Percentiles rank a stretch among this genome's conserved stretches.
These are phyloP conservation scores for Candolleomyces aberdarensis DNA, from an alignment of 768 basidiomycete species.

Conservation along the genomic window DNA sequence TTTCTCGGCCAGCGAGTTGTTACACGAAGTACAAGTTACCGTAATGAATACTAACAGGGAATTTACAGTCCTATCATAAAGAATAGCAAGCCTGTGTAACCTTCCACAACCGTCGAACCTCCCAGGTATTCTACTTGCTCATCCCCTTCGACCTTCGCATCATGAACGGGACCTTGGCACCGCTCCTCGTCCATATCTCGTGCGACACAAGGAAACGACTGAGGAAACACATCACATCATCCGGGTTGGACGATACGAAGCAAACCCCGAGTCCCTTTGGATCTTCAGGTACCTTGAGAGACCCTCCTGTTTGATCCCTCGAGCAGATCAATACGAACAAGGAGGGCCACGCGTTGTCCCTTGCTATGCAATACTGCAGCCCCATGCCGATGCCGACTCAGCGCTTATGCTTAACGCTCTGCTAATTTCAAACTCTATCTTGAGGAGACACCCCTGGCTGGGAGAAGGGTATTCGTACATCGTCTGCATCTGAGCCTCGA, in stretches of 20 bases:
- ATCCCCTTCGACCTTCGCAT: conserved; percentile 25
- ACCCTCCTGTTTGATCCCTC: conserved; percentile 10
- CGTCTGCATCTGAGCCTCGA: too few relatives aligned
- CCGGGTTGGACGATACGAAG: conserved; percentile 12
- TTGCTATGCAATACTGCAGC: conserved; percentile 10
- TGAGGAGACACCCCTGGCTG: too few relatives aligned
- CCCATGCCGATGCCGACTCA: too few relatives aligned
- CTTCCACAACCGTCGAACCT: too few relatives aligned
- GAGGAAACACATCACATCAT: conserved; percentile 15
- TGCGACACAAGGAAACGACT: conserved; percentile 13
- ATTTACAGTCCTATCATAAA: too few relatives aligned
- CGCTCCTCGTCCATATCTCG: conserved; percentile 4
- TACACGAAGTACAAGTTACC: too few relatives aligned
- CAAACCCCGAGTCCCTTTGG: conserved; percentile 19
- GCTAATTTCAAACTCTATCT: too few relatives aligned
- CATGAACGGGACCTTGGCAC: conserved; percentile 22
- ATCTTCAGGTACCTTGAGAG: conserved; percentile 19
- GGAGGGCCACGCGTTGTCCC: conserved; percentile 11
- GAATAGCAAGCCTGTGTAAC: too few relatives aligned
- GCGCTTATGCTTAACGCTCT: too few relatives aligned
- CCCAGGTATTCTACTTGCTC: conserved; percentile 29
- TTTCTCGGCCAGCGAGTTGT: too few relatives aligned
- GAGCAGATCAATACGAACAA: conserved; percentile 6
- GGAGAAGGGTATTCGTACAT: too few relatives aligned
- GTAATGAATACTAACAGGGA: too few relatives aligned